Evolutionary conservation across 1,284 basidiomycete genomes (phyloP).

Genomic region (Mycena sp.): DNA sequence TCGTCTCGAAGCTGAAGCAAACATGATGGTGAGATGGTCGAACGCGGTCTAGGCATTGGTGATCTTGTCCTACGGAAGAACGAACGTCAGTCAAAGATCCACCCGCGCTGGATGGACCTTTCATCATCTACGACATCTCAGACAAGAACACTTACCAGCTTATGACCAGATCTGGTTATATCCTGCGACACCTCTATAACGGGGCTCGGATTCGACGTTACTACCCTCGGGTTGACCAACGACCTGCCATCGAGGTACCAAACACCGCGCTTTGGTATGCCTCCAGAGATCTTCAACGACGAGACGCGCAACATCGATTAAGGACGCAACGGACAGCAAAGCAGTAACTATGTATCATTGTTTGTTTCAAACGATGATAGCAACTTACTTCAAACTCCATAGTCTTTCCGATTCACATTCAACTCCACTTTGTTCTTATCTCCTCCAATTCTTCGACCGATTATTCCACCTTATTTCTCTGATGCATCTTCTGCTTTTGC

Average conservation of each 20-base stretch:
- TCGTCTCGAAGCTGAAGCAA: constrained; percentile 4
- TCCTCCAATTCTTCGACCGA: background rate
- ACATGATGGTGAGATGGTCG: background rate
- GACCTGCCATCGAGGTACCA: background rate
- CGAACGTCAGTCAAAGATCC: constrained; percentile 3
- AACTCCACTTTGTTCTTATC: background rate
- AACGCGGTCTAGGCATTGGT: constrained; percentile 7
- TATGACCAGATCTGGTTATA: constrained; percentile 1
- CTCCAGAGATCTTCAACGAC: constrained; percentile 5
- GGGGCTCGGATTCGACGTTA: background rate
- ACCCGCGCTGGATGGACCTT: constrained; percentile 5
- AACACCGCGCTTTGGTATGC: constrained; percentile 6
- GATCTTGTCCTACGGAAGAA: constrained; percentile 1
- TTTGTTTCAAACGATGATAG: background rate
- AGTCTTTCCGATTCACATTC: background rate
- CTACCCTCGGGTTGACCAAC: background rate
- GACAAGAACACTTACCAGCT: constrained; percentile 6
- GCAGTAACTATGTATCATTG: background rate
- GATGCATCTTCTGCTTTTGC: constrained; percentile 7
- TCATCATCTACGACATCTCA: constrained; percentile 1
- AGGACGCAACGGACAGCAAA: background rate
- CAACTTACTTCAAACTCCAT: background rate
- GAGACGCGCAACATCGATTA: constrained; percentile 7
- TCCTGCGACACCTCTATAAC: constrained; percentile 4
- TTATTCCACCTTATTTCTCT: background rate